Evolutionary conservation across 306 rosid species (phyloP).

Genomic region (Dryas alaskensis): DNA sequence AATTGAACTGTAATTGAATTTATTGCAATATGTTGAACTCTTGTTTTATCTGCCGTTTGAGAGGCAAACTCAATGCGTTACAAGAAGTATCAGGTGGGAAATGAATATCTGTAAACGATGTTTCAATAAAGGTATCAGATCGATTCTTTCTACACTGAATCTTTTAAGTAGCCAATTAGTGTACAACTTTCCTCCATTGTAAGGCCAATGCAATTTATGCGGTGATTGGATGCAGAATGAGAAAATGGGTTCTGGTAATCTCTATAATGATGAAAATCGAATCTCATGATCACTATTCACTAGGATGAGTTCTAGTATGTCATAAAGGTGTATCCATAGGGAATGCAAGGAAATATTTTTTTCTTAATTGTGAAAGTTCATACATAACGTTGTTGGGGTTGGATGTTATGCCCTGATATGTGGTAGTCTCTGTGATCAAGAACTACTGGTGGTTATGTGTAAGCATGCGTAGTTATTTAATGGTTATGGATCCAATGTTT

Average conservation of each 20-base stretch:
- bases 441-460: too few species aligned
- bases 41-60: slow-evolving; percentile 50
- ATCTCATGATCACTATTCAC: background rate
- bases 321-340: background rate
- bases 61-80: slow-evolving; percentile 71
- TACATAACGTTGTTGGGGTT: too few species aligned
- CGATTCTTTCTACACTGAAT: slow-evolving; percentile 8
- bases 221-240: background rate
- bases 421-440: too few species aligned
- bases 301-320: background rate
- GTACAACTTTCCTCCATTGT: slow-evolving; percentile 7
- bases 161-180: slow-evolving; percentile 8
- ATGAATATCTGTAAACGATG: slow-evolving; percentile 90
- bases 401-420: too few species aligned
- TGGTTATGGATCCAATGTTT: too few species aligned
- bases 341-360: background rate
- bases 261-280: background rate
- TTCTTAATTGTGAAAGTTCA: too few species aligned
- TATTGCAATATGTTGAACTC: slow-evolving; percentile 1
- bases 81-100: slow-evolving; percentile 93
- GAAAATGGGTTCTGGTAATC: background rate
- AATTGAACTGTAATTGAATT: slow-evolving; percentile 17
- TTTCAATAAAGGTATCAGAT: slow-evolving; percentile 76
- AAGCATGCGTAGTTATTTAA: too few species aligned
- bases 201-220: background rate